These are phyloP conservation scores for Filosporella fistucella DNA, from an alignment of 495 filamentous ascomycete species.

Conservation along the genomic window DNA sequence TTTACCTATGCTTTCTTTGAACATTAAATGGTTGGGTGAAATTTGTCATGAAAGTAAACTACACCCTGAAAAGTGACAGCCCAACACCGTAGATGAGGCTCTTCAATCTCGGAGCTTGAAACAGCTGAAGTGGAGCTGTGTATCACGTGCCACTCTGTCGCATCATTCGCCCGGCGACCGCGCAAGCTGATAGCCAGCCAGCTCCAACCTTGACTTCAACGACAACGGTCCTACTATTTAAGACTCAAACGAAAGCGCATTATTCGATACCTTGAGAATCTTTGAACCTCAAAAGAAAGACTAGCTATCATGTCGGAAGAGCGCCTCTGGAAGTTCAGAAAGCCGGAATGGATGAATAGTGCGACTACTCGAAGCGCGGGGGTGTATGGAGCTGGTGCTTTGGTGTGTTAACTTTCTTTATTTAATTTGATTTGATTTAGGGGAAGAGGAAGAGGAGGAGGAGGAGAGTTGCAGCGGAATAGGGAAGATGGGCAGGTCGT, in stretches of 20 bases:
- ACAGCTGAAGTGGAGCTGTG: no score
- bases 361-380: constrained; percentile 74
- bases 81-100: no score
- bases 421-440: no score
- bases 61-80: no score
- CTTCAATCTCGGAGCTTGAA: no score
- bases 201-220: neutral
- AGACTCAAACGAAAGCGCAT: neutral
- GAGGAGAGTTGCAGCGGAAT: no score
- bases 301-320: constrained; percentile 46
- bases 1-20: no score
- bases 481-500: neutral
- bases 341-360: constrained; percentile 88
- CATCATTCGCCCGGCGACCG: no score
- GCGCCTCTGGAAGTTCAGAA: constrained; percentile 72
- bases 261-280: neutral
- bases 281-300: neutral
- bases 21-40: no score
- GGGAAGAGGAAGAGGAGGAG: neutral
- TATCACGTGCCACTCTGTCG: no score
- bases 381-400: constrained; percentile 79
- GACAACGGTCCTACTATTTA: neutral
- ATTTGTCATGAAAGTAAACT: no score
- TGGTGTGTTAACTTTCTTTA: constrained; percentile 53
- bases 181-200: no score